A percentile compares a stretch with the other conserved stretches of the same genome.
Conservation (phyloP, 805 yeast species). For the Nakazawaea anatomiae region DNA sequence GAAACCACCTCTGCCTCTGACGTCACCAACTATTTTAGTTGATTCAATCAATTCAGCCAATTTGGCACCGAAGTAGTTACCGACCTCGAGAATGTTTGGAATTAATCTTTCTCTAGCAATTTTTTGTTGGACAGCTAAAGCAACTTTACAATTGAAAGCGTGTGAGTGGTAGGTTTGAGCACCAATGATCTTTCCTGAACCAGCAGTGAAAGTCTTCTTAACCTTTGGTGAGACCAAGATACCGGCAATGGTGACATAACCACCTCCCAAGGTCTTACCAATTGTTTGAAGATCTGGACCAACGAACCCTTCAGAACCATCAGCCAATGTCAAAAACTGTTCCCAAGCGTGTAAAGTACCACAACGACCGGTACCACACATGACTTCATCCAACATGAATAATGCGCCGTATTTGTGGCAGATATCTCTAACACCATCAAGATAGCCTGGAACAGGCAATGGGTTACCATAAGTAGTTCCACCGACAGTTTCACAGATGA, state of each 20-base stretch:
- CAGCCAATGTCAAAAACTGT: constrained; percentile 24
- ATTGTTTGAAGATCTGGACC: constrained; percentile 45
- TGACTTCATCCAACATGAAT: constrained; percentile 45
- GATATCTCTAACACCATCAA: constrained; percentile 36
- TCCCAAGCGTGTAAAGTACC: constrained; percentile 46
- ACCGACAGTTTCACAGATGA: constrained; percentile 37
- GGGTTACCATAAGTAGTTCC: constrained; percentile 42
- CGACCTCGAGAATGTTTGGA: constrained; percentile 34
- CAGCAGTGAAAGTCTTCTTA: constrained; percentile 29
- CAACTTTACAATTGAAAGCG: constrained; percentile 40
- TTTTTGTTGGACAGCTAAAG: constrained; percentile 40
- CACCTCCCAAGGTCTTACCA: constrained; percentile 48
- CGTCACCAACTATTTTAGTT: constrained; percentile 37
- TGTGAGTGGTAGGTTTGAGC: constrained; percentile 50
- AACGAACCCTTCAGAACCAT: constrained; percentile 15
- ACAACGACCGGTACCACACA: constrained; percentile 51
- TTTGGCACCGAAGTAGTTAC: constrained; percentile 35
- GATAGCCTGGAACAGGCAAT: constrained; percentile 38
- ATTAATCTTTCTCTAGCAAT: constrained; percentile 29
- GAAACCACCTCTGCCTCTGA: constrained; percentile 52
- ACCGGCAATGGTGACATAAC: constrained; percentile 46
- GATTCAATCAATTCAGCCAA: constrained; percentile 24
- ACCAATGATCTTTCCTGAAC: constrained; percentile 35
- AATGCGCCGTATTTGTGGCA: constrained; percentile 46
- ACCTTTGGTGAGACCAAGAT: constrained; percentile 37